A percentile compares a stretch with the other conserved stretches of the same genome.
These are phyloP conservation scores for Beauveria rudraprayagi DNA, from an alignment of 2,329 filamentous ascomycete genomes.

Conservation along the genomic window DNA sequence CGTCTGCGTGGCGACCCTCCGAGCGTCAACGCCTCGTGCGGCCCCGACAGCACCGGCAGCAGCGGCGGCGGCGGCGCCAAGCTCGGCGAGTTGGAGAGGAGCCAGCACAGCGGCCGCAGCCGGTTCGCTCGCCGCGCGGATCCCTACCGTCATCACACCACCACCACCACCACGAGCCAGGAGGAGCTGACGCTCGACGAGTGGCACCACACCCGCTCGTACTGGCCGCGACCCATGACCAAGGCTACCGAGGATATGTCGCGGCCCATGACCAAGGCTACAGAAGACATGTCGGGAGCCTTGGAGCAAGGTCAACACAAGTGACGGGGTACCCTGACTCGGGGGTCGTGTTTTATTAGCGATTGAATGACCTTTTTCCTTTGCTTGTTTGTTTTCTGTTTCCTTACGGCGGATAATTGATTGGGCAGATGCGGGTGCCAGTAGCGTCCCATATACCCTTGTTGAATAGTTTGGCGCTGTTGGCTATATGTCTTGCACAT, in stretches of 20 bases:
- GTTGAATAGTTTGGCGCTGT: not conserved
- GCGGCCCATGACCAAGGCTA: not conserved
- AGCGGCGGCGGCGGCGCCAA: not conserved
- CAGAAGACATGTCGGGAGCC: not conserved
- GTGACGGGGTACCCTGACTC: too few relatives aligned
- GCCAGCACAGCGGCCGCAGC: not conserved
- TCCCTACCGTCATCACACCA: not conserved
- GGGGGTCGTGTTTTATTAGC: not conserved
- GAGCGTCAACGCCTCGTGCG: not conserved
- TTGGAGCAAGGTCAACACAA: not conserved
- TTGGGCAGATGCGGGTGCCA: not conserved
- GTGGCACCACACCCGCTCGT: slow-evolving; percentile 1
- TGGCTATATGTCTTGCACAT: too few relatives aligned
- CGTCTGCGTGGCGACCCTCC: not conserved
- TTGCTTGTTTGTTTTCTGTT: too few relatives aligned
- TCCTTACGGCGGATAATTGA: too few relatives aligned
- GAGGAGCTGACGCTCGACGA: slow-evolving; percentile 11
- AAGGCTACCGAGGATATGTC: not conserved
- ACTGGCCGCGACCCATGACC: not conserved
- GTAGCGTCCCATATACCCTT: not conserved
- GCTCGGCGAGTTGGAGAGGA: not conserved
- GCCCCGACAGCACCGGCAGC: not conserved
- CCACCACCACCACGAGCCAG: slow-evolving; percentile 3
- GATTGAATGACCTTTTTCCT: not conserved
- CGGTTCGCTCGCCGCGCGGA: not conserved